A percentile compares a stretch with the other conserved stretches of the same genome.
These are phyloP conservation scores for Naganishia friedmannii DNA, from an alignment of 768 basidiomycete species.

Conservation along the genomic window DNA sequence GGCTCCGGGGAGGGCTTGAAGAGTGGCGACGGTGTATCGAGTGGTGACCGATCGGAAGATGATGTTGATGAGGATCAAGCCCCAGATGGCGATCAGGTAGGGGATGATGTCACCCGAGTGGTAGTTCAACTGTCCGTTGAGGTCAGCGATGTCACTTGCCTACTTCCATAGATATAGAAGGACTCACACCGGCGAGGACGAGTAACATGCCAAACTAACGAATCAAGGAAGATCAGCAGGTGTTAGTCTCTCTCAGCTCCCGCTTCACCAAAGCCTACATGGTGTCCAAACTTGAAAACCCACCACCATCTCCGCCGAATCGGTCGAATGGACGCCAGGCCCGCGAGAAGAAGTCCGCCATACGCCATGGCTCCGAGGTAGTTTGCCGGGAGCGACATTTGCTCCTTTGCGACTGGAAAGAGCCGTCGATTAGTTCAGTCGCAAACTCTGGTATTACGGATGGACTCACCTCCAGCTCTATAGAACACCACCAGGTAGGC, in stretches of 20 bases:
- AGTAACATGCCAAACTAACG: slow-evolving; percentile 36
- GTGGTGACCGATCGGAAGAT: slow-evolving; percentile 35
- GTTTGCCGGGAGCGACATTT: slow-evolving; percentile 31
- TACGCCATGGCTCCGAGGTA: slow-evolving; percentile 31
- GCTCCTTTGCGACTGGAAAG: slow-evolving; percentile 27
- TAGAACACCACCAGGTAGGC: slow-evolving; percentile 31
- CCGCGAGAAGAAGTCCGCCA: slow-evolving; percentile 30
- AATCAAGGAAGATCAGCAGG: neutral
- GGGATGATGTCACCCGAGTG: slow-evolving; percentile 36
- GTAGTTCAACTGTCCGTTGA: slow-evolving; percentile 32
- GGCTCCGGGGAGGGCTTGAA: slow-evolving; percentile 33
- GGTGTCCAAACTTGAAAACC: slow-evolving; percentile 39
- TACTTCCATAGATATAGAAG: neutral
- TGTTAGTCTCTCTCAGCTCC: neutral
- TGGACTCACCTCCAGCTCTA: slow-evolving; percentile 24
- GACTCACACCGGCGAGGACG: slow-evolving; percentile 34
- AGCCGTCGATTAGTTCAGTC: neutral
- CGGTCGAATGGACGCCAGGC: slow-evolving; percentile 28
- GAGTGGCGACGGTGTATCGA: slow-evolving; percentile 30
- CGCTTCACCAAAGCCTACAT: slow-evolving; percentile 26
- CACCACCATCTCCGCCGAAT: slow-evolving; percentile 35
- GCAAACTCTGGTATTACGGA: neutral
- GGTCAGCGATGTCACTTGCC: neutral
- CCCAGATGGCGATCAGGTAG: slow-evolving; percentile 34
- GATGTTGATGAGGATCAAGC: slow-evolving; percentile 33